Evolutionary conservation across 1,284 basidiomycete species (phyloP), one percentile per base, ranked within the genome.

Genomic region (Cutaneotrichosporon cyanovorans): DNA sequence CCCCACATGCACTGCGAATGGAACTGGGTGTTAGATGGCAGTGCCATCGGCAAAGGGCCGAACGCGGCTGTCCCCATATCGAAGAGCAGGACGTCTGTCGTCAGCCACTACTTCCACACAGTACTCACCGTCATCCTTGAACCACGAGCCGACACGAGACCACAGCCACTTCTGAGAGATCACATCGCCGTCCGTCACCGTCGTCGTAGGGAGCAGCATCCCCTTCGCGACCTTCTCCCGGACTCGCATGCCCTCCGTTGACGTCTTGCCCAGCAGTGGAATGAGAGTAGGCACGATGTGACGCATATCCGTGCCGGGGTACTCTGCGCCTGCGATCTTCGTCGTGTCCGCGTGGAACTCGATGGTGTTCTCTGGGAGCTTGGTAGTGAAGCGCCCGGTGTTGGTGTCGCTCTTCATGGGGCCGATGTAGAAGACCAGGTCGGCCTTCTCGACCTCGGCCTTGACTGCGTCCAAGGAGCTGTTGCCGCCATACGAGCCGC

Each of bases 371-470:
- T 86, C 74, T 25, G 77, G 76, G 42, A 71, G 59, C 16, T 62
- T 21, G 66, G 71, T 5, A 68, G 76, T 47, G 82, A 81, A 63
- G 44, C 62, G 71, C 40, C 68, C 71, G 30, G 68, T 69, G 61
- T 97, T 96, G 76, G 92, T 93, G 68, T 97, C 92, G 49, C 79
- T 83, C 71, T 82, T 82, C 42, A 95, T 73, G 0, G 76, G 74
- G n/a, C 92, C 92, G 50, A 95, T 75, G 30, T 84, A 85, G 25
- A 97, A 72, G 48, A 92, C 82, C 40, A 95, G 75, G 62, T 87
- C 89, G 7, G 90, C 83, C 1, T 66, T 74, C 70, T 95, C 89
- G 25, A 95, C 82, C 48, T 80, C 80, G 45, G 84, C 77, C 66
- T 82, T 83, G 57, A 91, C 77, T 16, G 74, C 75, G 0, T 82